Conservation (phyloP, 2,329 filamentous ascomycete genomes). For the Alternaria solani region DNA sequence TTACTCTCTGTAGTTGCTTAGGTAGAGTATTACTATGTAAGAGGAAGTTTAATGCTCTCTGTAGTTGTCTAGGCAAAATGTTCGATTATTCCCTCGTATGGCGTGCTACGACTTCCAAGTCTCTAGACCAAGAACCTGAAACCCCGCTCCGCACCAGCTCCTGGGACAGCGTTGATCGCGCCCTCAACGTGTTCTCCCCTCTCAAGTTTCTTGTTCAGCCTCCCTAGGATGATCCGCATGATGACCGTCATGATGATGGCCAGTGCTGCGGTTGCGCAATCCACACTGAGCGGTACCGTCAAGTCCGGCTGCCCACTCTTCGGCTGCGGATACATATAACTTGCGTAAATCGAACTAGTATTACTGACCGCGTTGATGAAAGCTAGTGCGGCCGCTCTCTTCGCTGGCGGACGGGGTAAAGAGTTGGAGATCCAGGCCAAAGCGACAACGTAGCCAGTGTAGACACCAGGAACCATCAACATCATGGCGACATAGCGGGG, state of each 20-base stretch:
- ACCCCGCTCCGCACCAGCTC: constrained; percentile 65
- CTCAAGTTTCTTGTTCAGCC: constrained; percentile 75
- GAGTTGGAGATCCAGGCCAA: constrained; percentile 80
- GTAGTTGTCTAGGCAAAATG: no score
- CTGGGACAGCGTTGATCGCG: constrained; percentile 63
- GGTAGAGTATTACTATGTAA: no score
- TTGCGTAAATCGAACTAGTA: constrained; percentile 72
- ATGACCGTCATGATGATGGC: constrained; percentile 70
- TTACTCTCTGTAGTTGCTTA: no score
- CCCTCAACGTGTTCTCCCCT: constrained; percentile 64
- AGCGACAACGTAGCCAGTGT: constrained; percentile 68
- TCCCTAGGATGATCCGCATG: constrained; percentile 68
- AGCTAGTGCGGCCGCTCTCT: constrained; percentile 75
- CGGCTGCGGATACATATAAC: constrained; percentile 70
- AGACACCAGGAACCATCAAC: constrained; percentile 71
- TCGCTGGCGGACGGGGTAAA: constrained; percentile 77
- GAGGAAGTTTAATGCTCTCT: no score
- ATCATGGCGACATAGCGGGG: constrained; percentile 76
- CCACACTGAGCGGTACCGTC: constrained; percentile 71
- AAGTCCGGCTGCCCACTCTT: constrained; percentile 41
- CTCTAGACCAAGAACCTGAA: constrained; percentile 70
- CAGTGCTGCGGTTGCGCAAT: constrained; percentile 70
- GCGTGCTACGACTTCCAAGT: not conserved
- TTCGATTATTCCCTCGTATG: no score
- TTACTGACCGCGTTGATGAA: constrained; percentile 80